Conservation (phyloP, 768 basidiomycete genomes). For the Filobasidium wieringae region DNA sequence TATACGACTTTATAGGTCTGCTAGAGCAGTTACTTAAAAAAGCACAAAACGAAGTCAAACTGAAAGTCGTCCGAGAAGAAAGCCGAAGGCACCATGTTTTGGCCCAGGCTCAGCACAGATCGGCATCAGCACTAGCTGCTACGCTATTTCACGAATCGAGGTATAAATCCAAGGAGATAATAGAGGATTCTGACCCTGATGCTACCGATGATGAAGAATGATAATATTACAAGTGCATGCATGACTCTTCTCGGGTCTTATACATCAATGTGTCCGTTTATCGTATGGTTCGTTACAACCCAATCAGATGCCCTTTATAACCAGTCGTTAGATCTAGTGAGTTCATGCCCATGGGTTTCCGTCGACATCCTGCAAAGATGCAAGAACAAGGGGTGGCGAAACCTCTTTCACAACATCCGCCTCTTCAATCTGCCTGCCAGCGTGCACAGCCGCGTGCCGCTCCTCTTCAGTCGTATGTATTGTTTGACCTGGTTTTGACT, state of each 20-base stretch:
- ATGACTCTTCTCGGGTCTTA: neutral
- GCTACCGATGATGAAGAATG: neutral
- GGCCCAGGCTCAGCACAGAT: neutral
- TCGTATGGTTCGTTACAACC: neutral
- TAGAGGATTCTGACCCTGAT: neutral
- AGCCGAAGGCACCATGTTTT: neutral
- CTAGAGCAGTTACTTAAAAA: neutral
- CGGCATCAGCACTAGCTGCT: neutral
- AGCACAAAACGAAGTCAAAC: neutral
- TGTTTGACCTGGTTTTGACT: neutral
- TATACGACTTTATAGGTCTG: too few relatives aligned
- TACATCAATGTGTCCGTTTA: neutral
- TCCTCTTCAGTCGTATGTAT: neutral
- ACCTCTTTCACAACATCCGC: conserved; percentile 5
- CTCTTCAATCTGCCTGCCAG: neutral
- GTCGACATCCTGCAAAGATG: conserved; percentile 2
- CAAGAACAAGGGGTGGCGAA: neutral
- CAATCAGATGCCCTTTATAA: neutral
- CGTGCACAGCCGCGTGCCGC: neutral
- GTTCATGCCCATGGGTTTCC: conserved; percentile 8
- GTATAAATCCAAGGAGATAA: neutral
- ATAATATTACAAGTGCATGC: neutral
- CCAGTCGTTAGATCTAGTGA: neutral
- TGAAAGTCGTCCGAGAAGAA: neutral
- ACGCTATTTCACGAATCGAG: neutral